Base-by-base conservation (phyloP, 129 eudicot species). In the Saposhnikovia divaricata region DNA sequence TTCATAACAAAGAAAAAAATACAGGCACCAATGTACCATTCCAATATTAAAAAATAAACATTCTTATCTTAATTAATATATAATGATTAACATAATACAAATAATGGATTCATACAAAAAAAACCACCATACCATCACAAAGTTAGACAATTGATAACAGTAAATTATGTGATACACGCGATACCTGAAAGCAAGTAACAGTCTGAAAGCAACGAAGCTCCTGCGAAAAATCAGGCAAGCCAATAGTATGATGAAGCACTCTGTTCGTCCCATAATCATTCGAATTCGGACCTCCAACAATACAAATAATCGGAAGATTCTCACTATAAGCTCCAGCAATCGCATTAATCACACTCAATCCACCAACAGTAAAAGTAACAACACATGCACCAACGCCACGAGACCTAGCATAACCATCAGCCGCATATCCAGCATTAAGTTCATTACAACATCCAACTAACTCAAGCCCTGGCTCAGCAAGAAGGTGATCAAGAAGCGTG, bases 381-480 rank as follows among this genome's bases (percentile, higher is more conserved):
- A 85, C 96, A 59, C 93, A 89, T 0, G 96, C 96, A 61, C 96
- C 96, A 21, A 91, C 91, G n/a, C 96, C 96, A 4, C 96, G 93
- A 9, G 93, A 85, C 78, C 96, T 80, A 6, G 93, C 96, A 79
- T 85, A 91, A 3, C 96, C 96, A 34, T 91, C 96, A 7, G 96
- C 93, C 0, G 96, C 96, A 77, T 91, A 91, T 6, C 96, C 96
- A 2, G 96, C 96, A 78, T 91, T 91, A 72, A 91, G 96, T 84
- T 91, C 93, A 74, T 91, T 91, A 72, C 96, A 91, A 46, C 96
- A 91, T 42, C 96, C 96, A 42, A 91, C 63, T 0, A 86, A 47
- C 14, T 89, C 84, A 55, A 91, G 96, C 11, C 91, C 96, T 0
- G 96, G 96, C 89, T 91, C 96, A 2, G 91, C 93, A 0, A 91